Conservation (phyloP, 2,329 filamentous ascomycete species). For the Diaporthe eres region DNA sequence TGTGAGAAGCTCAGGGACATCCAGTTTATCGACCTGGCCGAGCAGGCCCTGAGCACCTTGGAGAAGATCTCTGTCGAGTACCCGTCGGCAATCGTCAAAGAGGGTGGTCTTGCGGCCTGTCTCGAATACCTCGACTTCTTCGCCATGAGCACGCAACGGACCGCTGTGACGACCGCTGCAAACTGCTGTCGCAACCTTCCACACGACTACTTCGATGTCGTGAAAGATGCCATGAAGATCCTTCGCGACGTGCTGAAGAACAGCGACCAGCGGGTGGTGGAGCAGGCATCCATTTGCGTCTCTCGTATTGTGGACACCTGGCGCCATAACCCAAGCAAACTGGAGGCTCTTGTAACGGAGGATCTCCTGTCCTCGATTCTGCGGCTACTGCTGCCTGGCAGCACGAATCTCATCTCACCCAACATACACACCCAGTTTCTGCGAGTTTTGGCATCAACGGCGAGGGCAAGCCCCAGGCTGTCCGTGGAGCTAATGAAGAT, state of each 20-base stretch:
- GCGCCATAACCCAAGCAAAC: constrained; percentile 85
- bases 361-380: constrained; percentile 88
- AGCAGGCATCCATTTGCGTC: constrained; percentile 95
- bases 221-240: constrained; percentile 96
- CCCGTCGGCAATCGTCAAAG: constrained; percentile 92
- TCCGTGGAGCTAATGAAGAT: constrained; percentile 95
- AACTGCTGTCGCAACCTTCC: constrained; percentile 99
- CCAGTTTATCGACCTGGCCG: constrained; percentile 95
- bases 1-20: constrained; percentile 97
- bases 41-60: constrained; percentile 95
- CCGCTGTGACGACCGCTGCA: constrained; percentile 95
- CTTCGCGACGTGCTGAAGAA: constrained; percentile 90
- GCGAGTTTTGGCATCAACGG: constrained; percentile 89
- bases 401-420: constrained; percentile 93
- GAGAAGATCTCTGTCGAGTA: constrained; percentile 99
- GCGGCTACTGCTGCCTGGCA: constrained; percentile 90
- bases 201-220: constrained; percentile 91
- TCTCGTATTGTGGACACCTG: constrained; percentile 98
- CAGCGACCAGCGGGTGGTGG: constrained; percentile 95
- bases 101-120: constrained; percentile 96
- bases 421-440: constrained; percentile 98
- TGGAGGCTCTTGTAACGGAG: constrained; percentile 93
- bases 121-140: constrained; percentile 98
- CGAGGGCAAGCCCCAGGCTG: constrained; percentile 87
- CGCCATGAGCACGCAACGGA: constrained; percentile 94